These are phyloP conservation scores for Trichosporon sp. DNA, from an alignment of 1,284 basidiomycete genomes.

Conservation along the genomic window DNA sequence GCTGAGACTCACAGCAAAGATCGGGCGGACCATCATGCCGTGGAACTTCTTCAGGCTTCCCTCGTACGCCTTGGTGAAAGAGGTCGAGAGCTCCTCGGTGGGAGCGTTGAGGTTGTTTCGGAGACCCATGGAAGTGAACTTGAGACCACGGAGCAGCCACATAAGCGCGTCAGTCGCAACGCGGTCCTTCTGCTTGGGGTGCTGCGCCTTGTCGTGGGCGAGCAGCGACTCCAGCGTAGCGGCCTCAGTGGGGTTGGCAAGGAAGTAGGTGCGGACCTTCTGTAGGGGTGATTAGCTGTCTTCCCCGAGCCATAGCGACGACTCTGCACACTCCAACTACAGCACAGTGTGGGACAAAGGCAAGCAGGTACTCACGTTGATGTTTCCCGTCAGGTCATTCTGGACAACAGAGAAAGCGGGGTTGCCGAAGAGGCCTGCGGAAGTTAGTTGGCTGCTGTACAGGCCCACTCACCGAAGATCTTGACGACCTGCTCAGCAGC, in stretches of 20 bases:
- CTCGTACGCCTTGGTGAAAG: constrained; percentile 81
- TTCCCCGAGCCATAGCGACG: no score
- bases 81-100: constrained; percentile 62
- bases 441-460: neutral
- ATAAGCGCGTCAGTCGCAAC: constrained; percentile 82
- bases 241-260: constrained; percentile 60
- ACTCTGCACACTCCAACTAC: no score
- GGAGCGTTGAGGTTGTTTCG: constrained; percentile 65
- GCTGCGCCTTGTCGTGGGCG: constrained; percentile 64
- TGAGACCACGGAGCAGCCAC: constrained; percentile 85
- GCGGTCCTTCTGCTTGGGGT: constrained; percentile 36
- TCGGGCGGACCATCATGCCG: constrained; percentile 75
- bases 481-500: constrained; percentile 84
- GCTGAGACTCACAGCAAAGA: constrained; percentile 68
- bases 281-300: constrained; percentile 45
- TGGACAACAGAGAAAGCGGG: constrained; percentile 80
- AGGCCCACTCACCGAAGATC: constrained; percentile 68
- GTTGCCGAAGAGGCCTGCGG: constrained; percentile 79
- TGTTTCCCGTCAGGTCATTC: constrained; percentile 86
- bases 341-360: no score
- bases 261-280: constrained; percentile 84
- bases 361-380: constrained; percentile 66
- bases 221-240: constrained; percentile 80
- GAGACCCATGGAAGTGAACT: constrained; percentile 84
- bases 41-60: constrained; percentile 78